These are phyloP conservation scores for Saturnispora halmiae DNA, from an alignment of 805 yeast species.

Conservation along the genomic window DNA sequence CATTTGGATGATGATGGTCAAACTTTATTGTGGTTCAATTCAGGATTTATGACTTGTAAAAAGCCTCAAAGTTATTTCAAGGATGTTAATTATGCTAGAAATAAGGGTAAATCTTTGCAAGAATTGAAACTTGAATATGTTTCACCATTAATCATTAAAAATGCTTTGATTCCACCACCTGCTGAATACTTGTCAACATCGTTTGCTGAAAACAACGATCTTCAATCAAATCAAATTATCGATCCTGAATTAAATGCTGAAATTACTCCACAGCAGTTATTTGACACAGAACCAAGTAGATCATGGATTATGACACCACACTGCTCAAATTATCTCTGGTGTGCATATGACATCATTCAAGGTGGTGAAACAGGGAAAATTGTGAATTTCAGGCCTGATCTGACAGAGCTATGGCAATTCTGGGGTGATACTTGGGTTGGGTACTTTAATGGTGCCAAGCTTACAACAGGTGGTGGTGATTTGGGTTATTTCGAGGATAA, in stretches of 20 bases:
- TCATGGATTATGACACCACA: conserved; percentile 49
- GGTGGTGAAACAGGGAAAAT: conserved; percentile 42
- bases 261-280: conserved; percentile 7
- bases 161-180: conserved; percentile 47
- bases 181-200: conserved; percentile 27
- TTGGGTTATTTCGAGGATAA: conserved; percentile 26
- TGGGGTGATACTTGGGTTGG: conserved; percentile 48
- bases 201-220: conserved; percentile 3
- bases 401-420: conserved; percentile 30
- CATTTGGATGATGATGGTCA: conserved; percentile 46
- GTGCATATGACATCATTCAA: conserved; percentile 52
- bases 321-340: conserved; percentile 51
- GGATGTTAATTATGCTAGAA: conserved; percentile 29
- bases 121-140: conserved; percentile 31
- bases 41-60: conserved; percentile 58
- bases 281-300: conserved; percentile 36
- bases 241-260: conserved; percentile 10
- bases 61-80: conserved; percentile 32
- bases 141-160: conserved; percentile 34
- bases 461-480: conserved; percentile 15
- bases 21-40: conserved; percentile 56
- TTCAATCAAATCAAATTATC: conserved; percentile 7
- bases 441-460: conserved; percentile 24
- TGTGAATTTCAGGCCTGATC: conserved; percentile 29
- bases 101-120: conserved; percentile 20